Evolutionary conservation across 2,329 filamentous ascomycete genomes (phyloP), one percentile per base, ranked within the genome.

Genomic region (Beauveria medogensis): DNA sequence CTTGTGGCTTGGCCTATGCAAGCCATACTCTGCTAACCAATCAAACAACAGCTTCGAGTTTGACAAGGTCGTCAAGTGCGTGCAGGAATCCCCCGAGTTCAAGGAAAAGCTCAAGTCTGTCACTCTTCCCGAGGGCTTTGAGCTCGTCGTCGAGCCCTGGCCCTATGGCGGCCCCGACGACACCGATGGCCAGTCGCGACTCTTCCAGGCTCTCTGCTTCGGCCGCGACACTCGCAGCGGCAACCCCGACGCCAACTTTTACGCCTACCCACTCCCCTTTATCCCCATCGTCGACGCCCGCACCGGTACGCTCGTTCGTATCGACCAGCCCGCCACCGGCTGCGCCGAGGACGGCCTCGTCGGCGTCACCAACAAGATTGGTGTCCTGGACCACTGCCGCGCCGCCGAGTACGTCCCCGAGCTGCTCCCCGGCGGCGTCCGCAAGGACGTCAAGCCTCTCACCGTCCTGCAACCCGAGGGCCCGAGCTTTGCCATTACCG

Each of bases 371-470:
- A 65, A 67, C 37, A 59, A 61, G 0, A 53, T 58, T 2, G 64
- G 57, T 0, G 53, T 70, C 7, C 47, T 73, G 1, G 69, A 74
- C 40, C 72, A 74, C 59, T 73, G 71, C 55, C 44, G 56, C 8
- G 26, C 69, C 0, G 69, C 72, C 7, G 75, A 77, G 63, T 78
- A 78, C 22, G 68, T 76, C 3, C 76, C 76, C 0, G 75, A 78
- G 67, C 80, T 65, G 65, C 76, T 65, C 48, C 71, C 65, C 44
- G 70, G 60, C 58, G 77, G 78, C 1, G 73, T 73, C 3, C 69
- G 81, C 18, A 76, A 77, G 64, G 80, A 82, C 55, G 67, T 83
- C 22, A 88, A 87, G 73, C 83, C 83, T 0, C 74, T 88, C 65
- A 82, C 84, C 6, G 68, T 76, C 1, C 62, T 69, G 16, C 74